Evolutionary conservation across 2,329 filamentous ascomycete genomes (phyloP).

Genomic region (Penicillium sp.): DNA sequence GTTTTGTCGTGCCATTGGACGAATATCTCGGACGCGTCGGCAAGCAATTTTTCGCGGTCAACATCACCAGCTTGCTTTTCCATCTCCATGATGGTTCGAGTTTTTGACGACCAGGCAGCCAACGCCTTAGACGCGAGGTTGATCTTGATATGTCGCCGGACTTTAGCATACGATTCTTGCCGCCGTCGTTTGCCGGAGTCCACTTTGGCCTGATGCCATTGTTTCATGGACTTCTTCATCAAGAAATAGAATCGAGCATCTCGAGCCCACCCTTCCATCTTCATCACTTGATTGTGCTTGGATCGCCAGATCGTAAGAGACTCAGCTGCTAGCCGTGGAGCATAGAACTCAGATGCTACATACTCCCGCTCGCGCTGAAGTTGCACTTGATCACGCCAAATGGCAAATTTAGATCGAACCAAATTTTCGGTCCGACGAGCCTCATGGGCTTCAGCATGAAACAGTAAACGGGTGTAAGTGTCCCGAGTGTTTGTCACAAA

Average conservation of each 20-base stretch:
- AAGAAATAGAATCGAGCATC: constrained; percentile 57
- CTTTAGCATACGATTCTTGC: constrained; percentile 54
- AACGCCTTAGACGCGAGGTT: constrained; percentile 49
- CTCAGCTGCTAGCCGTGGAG: constrained; percentile 40
- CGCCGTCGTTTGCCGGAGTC: constrained; percentile 52
- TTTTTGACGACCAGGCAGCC: constrained; percentile 35
- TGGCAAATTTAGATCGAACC: constrained; percentile 31
- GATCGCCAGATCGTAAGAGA: constrained; percentile 38
- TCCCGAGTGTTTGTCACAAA: constrained; percentile 40
- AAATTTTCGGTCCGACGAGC: constrained; percentile 32
- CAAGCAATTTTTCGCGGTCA: constrained; percentile 33
- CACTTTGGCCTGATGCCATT: constrained; percentile 51
- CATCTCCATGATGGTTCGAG: constrained; percentile 32
- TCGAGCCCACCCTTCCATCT: constrained; percentile 52
- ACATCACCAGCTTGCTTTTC: constrained; percentile 39
- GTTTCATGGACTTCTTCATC: constrained; percentile 48
- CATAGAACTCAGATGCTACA: constrained; percentile 43
- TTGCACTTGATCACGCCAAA: constrained; percentile 38
- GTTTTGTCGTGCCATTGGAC: constrained; percentile 44
- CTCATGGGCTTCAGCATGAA: constrained; percentile 36
- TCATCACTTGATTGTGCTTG: constrained; percentile 40
- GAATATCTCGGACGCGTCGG: constrained; percentile 36
- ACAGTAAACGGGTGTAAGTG: constrained; percentile 36
- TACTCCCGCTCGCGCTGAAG: constrained; percentile 41
- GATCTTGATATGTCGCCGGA: constrained; percentile 54